phyloP scores from a whole-genome alignment of 345 rosid genomes.

The Leavenworthia alabamica region DNA sequence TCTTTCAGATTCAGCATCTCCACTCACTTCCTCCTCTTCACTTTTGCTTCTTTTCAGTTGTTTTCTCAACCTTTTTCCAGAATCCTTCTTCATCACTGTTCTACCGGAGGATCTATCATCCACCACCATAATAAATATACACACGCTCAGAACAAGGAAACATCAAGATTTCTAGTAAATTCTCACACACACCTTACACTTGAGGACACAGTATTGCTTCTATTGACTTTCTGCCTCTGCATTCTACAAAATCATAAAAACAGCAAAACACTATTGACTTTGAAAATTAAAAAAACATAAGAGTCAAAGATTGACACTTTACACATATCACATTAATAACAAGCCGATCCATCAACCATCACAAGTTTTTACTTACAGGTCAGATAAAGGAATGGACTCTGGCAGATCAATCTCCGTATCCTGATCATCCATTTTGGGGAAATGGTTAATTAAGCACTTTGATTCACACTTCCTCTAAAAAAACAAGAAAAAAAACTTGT shows the following conservation, averaged over 20 bases:
- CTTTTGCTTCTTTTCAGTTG: slow-evolving; percentile 17
- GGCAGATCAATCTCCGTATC: slow-evolving; percentile 34
- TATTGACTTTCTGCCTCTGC: slow-evolving; percentile 24
- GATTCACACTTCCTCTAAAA: neutral
- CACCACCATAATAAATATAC: neutral
- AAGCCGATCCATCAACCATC: neutral
- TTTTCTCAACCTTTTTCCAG: neutral
- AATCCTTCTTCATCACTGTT: slow-evolving; percentile 5
- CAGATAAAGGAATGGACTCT: slow-evolving; percentile 34
- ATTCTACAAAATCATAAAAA: slow-evolving; percentile 29
- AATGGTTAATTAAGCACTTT: neutral
- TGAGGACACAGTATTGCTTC: slow-evolving; percentile 11
- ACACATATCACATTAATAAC: neutral
- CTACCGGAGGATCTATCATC: slow-evolving; percentile 18
- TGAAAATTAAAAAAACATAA: neutral
- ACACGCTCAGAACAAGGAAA: neutral
- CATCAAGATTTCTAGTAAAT: neutral
- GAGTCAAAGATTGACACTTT: neutral
- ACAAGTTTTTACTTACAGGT: slow-evolving; percentile 36
- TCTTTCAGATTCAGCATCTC: slow-evolving; percentile 21
- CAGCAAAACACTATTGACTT: neutral
- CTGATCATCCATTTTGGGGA: slow-evolving; percentile 26
- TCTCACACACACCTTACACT: slow-evolving; percentile 20
- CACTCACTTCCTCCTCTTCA: slow-evolving; percentile 21
- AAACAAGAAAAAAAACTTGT: slow-evolving; percentile 6